phyloP scores from a whole-genome alignment of 495 filamentous ascomycete genomes.

The Cercophora samala region DNA sequence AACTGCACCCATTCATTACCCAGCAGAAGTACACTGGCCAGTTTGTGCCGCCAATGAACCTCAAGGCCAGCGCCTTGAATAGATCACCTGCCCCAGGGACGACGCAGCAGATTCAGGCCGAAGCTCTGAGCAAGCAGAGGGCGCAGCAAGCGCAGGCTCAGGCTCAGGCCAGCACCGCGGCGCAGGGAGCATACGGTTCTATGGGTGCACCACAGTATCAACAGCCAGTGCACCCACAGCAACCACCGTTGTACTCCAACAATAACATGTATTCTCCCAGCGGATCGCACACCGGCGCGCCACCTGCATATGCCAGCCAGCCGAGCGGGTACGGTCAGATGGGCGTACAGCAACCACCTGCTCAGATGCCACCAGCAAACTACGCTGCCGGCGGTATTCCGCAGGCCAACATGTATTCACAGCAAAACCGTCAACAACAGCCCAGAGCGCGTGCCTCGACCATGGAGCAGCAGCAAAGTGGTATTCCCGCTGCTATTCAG shows the following conservation, averaged over 20 bases:
- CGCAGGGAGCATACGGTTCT: conserved; percentile 48
- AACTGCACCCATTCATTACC: conserved; percentile 97
- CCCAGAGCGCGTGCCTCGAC: conserved; percentile 85
- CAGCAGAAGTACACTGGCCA: conserved; percentile 95
- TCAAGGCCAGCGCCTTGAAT: conserved; percentile 77
- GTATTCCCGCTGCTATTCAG: conserved; percentile 89
- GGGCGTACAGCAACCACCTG: conserved; percentile 61
- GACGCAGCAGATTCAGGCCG: conserved; percentile 92
- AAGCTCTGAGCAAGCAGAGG: conserved; percentile 84
- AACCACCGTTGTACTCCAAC: conserved; percentile 66
- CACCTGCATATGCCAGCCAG: conserved; percentile 82
- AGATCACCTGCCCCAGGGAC: conserved; percentile 93
- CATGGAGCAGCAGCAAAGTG: conserved; percentile 87
- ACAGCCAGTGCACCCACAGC: conserved; percentile 41
- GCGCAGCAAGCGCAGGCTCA: conserved; percentile 67
- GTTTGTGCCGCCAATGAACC: conserved; percentile 96
- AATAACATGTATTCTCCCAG: conserved; percentile 71
- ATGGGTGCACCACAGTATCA: conserved; percentile 39
- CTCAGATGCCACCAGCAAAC: conserved; percentile 65
- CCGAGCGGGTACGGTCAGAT: conserved; percentile 71
- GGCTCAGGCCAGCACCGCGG: conserved; percentile 54
- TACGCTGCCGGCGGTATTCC: conserved; percentile 49
- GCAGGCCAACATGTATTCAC: conserved; percentile 73
- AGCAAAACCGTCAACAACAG: conserved; percentile 72
- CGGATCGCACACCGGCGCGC: conserved; percentile 60